These are phyloP conservation scores for Cutaneotrichosporon daszewskae DNA, from an alignment of 1,284 basidiomycete species.

Conservation along the genomic window DNA sequence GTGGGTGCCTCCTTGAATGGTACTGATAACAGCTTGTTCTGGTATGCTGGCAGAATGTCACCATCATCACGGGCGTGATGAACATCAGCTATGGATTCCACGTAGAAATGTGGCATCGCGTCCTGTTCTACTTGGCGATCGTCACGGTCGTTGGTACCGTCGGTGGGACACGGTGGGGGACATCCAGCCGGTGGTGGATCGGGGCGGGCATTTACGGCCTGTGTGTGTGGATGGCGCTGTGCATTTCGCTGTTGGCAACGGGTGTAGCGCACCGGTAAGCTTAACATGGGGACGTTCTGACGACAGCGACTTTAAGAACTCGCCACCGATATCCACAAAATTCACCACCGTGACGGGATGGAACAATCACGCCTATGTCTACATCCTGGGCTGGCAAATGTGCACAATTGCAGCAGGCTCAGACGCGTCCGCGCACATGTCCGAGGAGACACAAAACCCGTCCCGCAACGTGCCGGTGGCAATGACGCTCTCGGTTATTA, in stretches of 20 bases:
- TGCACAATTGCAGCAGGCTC: slow-evolving; percentile 40
- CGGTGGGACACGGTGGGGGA: slow-evolving; percentile 36
- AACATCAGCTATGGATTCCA: slow-evolving; percentile 29
- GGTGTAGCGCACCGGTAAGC: slow-evolving; percentile 21
- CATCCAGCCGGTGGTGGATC: slow-evolving; percentile 41
- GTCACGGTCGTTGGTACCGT: slow-evolving; percentile 33
- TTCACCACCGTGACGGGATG: slow-evolving; percentile 34
- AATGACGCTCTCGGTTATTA: slow-evolving; percentile 34
- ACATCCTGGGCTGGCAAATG: slow-evolving; percentile 42
- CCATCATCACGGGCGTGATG: slow-evolving; percentile 40
- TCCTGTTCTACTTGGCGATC: slow-evolving; percentile 39
- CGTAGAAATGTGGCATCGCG: slow-evolving; percentile 29
- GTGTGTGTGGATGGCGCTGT: slow-evolving; percentile 32
- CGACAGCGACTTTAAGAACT: slow-evolving; percentile 6
- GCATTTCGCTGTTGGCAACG: slow-evolving; percentile 35
- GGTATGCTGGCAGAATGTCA: slow-evolving; percentile 36
- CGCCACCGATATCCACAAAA: slow-evolving; percentile 10
- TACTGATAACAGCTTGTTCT: too few relatives aligned
- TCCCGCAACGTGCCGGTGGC: slow-evolving; percentile 45
- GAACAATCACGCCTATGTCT: slow-evolving; percentile 33
- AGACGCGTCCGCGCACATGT: slow-evolving; percentile 27
- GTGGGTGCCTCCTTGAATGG: too few relatives aligned
- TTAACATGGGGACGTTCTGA: slow-evolving; percentile 12
- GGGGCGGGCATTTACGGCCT: slow-evolving; percentile 20
- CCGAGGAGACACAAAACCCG: slow-evolving; percentile 46